Evolutionary conservation across 805 yeast genomes (phyloP), one percentile per base, ranked within the genome.

Genomic region (Saccharomycopsis vini): DNA sequence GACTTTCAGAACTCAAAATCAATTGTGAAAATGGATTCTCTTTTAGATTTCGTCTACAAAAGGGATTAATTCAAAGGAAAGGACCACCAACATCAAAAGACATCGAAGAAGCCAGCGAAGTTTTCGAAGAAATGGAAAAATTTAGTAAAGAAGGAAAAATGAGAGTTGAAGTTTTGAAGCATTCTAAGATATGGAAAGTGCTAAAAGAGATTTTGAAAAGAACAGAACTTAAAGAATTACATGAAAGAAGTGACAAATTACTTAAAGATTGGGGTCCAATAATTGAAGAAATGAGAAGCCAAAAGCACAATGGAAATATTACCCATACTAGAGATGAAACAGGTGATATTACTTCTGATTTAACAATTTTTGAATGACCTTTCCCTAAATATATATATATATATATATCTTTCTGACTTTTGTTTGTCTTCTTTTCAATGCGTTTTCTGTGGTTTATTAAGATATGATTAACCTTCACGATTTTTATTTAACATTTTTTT

Each of bases 161-260:
- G 10, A 41, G 36, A 5, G 23, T 36, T 22, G 43, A 21, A 9
- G 22, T 42, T 7, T 28, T 47, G 30, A 35, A 36, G 19, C 21
- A 20, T n/a, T 42, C 46, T 3, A 47, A 47, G 28, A 16, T 47
- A 5, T 49, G 45, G 23, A 47, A 47, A 26, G 51, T 47, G 22
- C 36, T 47, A 31, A 36, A 38, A 32, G 51, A 47, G 31, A 44
- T 47, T 16, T n/a, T 44, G 3, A 44, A 44, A 35, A 44, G 36
- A 23, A 39, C 29, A 10, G 12, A 22, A 15, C 43, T 45, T 42
- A 39, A 33, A 6, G 21, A 42, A 5, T 26, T 47, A 2, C 51
- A 47, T 23, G 34, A 33, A 5, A 26, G 26, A 10, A 28, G 45
- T 29, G 19, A 24, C 20, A 28, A 12, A 13, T 31, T 47, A 15